Conservation (phyloP, 768 basidiomycete genomes). For the Kwoniella sp. region DNA sequence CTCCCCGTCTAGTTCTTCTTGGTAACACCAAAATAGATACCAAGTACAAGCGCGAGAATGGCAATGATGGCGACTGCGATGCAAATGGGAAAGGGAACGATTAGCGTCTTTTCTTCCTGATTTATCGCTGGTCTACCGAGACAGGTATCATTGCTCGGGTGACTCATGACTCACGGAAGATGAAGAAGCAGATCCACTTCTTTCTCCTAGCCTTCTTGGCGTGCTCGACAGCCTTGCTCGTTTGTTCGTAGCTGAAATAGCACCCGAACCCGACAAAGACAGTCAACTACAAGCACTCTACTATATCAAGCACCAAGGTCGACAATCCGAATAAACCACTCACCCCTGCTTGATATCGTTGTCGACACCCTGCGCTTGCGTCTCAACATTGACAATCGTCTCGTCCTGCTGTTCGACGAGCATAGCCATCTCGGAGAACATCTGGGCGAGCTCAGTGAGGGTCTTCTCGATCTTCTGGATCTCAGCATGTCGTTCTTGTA, state of each 20-base stretch:
- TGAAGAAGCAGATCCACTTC: constrained; percentile 89
- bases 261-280: too few relatives aligned
- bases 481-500: constrained; percentile 84
- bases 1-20: constrained; percentile 22
- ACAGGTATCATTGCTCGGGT: too few relatives aligned
- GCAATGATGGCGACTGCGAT: constrained; percentile 36
- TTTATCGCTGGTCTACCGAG: not conserved
- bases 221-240: constrained; percentile 80
- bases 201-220: constrained; percentile 89
- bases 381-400: constrained; percentile 67
- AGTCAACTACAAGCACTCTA: too few relatives aligned
- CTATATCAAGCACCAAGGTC: too few relatives aligned
- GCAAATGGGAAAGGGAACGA: not conserved
- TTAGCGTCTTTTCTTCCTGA: not conserved
- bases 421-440: constrained; percentile 86
- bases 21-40: constrained; percentile 41
- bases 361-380: constrained; percentile 66
- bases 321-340: too few relatives aligned
- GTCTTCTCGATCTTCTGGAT: constrained; percentile 82
- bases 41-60: constrained; percentile 39
- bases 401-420: constrained; percentile 80
- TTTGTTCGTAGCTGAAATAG: constrained; percentile 70
- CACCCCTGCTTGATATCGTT: constrained; percentile 73
- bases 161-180: constrained; percentile 50
- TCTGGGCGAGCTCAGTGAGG: constrained; percentile 79